Evolutionary conservation across 2,329 filamentous ascomycete genomes (phyloP), one percentile per base, ranked within the genome.

Genomic region (Calonectria leucothoes): DNA sequence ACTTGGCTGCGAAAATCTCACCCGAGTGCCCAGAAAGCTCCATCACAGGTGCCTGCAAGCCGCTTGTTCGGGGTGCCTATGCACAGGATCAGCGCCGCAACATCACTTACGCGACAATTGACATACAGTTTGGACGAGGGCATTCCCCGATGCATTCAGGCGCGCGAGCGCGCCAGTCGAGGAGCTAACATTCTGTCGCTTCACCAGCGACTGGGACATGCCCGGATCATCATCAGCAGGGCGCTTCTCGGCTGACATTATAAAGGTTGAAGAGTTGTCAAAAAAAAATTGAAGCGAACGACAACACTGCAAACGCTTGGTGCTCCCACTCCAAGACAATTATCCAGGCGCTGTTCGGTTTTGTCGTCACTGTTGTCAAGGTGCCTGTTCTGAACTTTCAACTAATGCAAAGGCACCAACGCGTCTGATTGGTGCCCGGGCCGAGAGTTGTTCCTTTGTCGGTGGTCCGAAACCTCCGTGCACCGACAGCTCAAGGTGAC

Each of bases 211-310:
- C 85, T 98, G 94, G 63, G 93, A 92, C 29, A 92, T 92, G 80
- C 93, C 91, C 78, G 96, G 96, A 74, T 94, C 94, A 79, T 94
- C 93, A 74, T 94, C 93, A n/a, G 96, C 95, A 73, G 95, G 94
- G 82, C 97, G 92, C 87, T 99, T 98, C 86, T 98, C 96, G 75
- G 94, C 91, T 39, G 95, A 95, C 96, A 98, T 98, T 73, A n/a
- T 82, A 79, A 63, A 23, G 33, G 6, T 64, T 45, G 29, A 20
- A 39, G 59, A 51, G n/a, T 20, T 35, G 17, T 59, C 15, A 6
- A 42, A 23, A 27, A 1, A 8, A 17, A 39, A 4, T 2, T 10
- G 7, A 5, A 39, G 61, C 15, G 6, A 20, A 57, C 70, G 31
- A 75, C 69, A 75, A 80, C 68, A 33, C 66, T 15, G 17, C 23